Percentiles rank a stretch among this genome's conserved stretches.
Conservation (phyloP, 345 rosid genomes). For the Microcos paniculata region DNA sequence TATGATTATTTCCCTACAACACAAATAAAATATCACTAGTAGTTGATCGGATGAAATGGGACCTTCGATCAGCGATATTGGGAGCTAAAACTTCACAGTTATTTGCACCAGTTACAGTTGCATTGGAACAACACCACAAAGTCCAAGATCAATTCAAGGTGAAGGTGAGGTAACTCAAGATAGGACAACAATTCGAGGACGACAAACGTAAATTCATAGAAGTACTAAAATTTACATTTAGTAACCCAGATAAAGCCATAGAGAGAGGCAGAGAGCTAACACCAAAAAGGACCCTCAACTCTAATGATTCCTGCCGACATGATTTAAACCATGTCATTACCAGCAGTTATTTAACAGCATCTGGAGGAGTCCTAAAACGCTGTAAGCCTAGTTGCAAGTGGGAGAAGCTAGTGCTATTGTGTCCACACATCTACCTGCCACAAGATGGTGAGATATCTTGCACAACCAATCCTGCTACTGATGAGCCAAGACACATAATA, state of each 20-base stretch:
- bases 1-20: slow-evolving; percentile 67
- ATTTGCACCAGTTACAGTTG: background rate
- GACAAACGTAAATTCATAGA: background rate
- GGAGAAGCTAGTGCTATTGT: background rate
- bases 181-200: background rate
- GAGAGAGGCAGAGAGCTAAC: background rate
- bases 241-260: background rate
- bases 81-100: background rate
- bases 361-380: background rate
- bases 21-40: background rate
- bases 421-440: background rate
- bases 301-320: background rate
- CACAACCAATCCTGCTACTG: background rate
- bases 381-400: background rate
- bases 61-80: background rate
- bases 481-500: background rate
- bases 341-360: background rate
- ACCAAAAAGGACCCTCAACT: background rate
- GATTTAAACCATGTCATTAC: background rate
- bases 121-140: background rate
- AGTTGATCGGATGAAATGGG: background rate
- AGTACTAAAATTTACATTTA: background rate
- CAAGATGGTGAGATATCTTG: background rate
- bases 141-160: background rate
- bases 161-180: background rate